A percentile compares a stretch with the other conserved stretches of the same genome.
phyloP scores from a whole-genome alignment of 208 protist species.

The Trypanosoma grayi region DNA sequence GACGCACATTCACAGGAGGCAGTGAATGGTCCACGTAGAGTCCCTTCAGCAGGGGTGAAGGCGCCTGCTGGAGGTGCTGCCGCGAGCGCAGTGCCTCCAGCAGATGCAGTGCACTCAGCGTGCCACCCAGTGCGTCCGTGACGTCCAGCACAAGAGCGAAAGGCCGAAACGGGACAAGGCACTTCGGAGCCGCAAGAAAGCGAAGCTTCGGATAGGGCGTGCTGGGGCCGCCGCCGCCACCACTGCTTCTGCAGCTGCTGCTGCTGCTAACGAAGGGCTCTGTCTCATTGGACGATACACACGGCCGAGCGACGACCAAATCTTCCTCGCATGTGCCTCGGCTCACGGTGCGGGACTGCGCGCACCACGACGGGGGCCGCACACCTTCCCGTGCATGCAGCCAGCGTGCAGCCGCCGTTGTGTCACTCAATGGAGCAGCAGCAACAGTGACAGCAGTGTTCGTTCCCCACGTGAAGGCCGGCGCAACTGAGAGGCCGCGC shows the following conservation, averaged over 20 bases:
- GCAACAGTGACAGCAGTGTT: no score
- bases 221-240: neutral
- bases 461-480: no score
- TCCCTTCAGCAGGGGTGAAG: neutral
- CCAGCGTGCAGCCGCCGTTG: neutral
- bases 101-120: neutral
- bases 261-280: no score
- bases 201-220: conserved; percentile 3
- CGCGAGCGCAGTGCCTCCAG: conserved; percentile 3
- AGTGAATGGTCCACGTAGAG: neutral
- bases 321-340: neutral
- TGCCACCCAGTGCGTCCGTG: neutral
- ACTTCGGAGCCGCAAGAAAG: neutral
- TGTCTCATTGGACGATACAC: neutral
- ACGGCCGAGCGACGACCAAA: neutral
- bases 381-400: neutral
- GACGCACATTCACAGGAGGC: neutral
- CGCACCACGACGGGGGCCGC: neutral
- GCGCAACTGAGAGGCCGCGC: no score
- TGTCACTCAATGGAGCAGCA: neutral
- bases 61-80: neutral
- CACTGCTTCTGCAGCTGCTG: no score
- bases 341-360: neutral
- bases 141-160: conserved; percentile 12
- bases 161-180: conserved; percentile 1